Evolutionary conservation across 2,329 filamentous ascomycete genomes (phyloP), one percentile per base, ranked within the genome.

Genomic region (Trichoderma arundinaceum): DNA sequence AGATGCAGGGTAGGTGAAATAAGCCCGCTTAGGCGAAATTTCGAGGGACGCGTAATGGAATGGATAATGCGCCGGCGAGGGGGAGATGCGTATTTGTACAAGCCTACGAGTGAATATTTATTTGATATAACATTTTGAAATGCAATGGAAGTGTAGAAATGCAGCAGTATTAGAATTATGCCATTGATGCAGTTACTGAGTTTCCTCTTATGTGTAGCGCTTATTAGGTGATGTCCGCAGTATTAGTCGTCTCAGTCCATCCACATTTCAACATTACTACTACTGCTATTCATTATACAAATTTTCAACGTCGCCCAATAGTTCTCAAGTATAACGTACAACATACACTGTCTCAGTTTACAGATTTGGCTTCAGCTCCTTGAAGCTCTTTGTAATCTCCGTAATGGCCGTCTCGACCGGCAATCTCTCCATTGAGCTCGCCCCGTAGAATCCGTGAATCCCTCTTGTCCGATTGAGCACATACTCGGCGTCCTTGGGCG

Each of bases 381-480:
- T 66, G 28, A 68, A 63, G 17, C 46, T 57, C 71, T 71, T 77
- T 33, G 77, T 80, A 52, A 79, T 78, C 7, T 77, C 71, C 8
- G 77, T 85, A 64, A 91, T 90, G 0, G 89, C 88, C 66, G 83
- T 78, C 72, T 91, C 89, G 10, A 91, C 88, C 0, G 89, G 88
- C 68, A 91, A 75, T 49, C 88, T 78, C 75, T 91, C 89, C 85
- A 91, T 89, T 62, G 85, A 87, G 68, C 87, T 90, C 10, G 89
- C 89, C 0, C 89, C 89, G 71, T 87, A 91, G 74, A 92, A 91
- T 0, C 89, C 89, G 76, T 91, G 88, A n/a, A 91, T 78, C 0
- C 88, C 88, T 44, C 80, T 82, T 0, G 86, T 88, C 69, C 83
- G 77, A 22, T 79, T 79, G 35, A 91, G 78, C 9, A 91, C 83